Evolutionary conservation across 345 rosid species (phyloP).

Genomic region (Viola odorata): DNA sequence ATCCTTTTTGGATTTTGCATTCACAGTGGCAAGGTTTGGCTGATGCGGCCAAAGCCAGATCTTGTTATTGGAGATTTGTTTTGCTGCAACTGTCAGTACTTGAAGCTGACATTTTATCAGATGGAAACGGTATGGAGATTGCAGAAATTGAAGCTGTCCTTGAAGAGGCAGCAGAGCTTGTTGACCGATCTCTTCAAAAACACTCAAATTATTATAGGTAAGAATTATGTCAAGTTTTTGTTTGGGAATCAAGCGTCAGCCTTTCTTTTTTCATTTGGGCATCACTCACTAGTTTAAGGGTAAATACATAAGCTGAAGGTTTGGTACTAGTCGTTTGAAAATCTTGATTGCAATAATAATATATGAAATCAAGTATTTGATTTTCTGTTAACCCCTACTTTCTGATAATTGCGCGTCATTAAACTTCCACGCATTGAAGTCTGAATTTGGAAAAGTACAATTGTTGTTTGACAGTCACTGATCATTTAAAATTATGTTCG

Average conservation of each 20-base stretch:
- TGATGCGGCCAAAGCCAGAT: slow-evolving; percentile 56
- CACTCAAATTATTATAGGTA: slow-evolving; percentile 87
- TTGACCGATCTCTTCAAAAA: slow-evolving; percentile 65
- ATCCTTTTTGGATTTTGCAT: slow-evolving; percentile 17
- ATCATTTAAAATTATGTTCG: not conserved
- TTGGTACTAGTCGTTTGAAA: too few relatives aligned
- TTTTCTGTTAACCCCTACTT: not conserved
- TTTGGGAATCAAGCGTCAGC: not conserved
- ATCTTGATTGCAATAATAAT: too few relatives aligned
- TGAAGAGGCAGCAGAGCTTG: slow-evolving; percentile 98
- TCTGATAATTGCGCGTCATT: not conserved
- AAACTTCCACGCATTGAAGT: not conserved
- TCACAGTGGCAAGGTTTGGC: slow-evolving; percentile 88
- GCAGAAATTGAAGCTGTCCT: slow-evolving; percentile 80
- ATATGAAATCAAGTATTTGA: not conserved
- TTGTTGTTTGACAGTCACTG: not conserved
- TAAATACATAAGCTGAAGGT: too few relatives aligned
- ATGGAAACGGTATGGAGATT: slow-evolving; percentile 43
- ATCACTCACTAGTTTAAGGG: not conserved
- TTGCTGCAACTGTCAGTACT: slow-evolving; percentile 64
- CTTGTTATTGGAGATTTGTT: slow-evolving; percentile 92
- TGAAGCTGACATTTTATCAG: slow-evolving; percentile 58
- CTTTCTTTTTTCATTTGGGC: too few relatives aligned
- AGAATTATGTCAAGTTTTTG: slow-evolving; percentile 1
- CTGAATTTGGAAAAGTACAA: not conserved